Evolutionary conservation across 2,329 filamentous ascomycete genomes (phyloP).

Genomic region (Ceratocystis huliohia): DNA sequence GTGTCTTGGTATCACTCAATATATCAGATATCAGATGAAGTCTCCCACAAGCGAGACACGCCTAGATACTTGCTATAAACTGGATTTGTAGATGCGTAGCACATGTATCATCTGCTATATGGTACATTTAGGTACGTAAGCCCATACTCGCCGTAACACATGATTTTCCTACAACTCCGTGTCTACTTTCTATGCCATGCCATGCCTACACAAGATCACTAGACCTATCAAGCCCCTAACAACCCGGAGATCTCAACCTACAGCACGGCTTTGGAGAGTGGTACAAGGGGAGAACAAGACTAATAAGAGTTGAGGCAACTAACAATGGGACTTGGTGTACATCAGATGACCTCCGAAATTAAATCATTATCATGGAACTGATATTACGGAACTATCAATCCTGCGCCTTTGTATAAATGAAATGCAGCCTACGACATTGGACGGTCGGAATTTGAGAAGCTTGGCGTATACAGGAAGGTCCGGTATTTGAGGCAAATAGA

Average conservation of each 20-base stretch:
- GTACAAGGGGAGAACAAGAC: too few relatives aligned
- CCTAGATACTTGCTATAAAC: background rate
- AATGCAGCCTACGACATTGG: too few relatives aligned
- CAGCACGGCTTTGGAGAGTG: background rate
- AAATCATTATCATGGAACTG: too few relatives aligned
- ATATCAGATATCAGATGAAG: slow-evolving; percentile 6
- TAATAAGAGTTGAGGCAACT: too few relatives aligned
- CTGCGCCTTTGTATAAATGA: too few relatives aligned
- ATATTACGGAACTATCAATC: too few relatives aligned
- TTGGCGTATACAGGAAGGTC: too few relatives aligned
- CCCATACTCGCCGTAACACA: background rate
- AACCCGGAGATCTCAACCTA: background rate
- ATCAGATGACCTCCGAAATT: too few relatives aligned
- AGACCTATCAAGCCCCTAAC: background rate
- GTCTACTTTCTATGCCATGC: background rate
- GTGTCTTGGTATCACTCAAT: slow-evolving; percentile 2
- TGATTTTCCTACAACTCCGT: background rate
- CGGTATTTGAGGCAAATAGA: too few relatives aligned
- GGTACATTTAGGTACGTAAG: too few relatives aligned
- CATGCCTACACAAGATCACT: background rate
- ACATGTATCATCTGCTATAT: background rate
- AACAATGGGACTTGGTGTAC: too few relatives aligned
- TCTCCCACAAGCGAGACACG: background rate
- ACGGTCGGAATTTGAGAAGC: too few relatives aligned
- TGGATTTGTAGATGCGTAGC: background rate